Conservation (phyloP, 176 grass and related monocot genomes). For the Chrysopogon serrulatus region DNA sequence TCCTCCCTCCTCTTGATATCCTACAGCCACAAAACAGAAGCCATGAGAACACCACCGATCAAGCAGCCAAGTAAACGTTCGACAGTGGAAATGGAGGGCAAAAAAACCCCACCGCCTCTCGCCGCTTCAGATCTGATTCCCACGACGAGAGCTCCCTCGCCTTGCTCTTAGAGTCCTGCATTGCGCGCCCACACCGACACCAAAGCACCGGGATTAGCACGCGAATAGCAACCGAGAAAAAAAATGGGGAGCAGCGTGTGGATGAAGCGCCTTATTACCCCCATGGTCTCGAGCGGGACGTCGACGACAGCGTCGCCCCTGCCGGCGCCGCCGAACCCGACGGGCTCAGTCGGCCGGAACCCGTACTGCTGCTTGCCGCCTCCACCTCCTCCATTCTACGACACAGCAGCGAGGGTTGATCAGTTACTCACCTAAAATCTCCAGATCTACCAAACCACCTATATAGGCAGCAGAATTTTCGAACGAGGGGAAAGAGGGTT, state of each 20-base stretch:
- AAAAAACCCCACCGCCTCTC: constrained; percentile 61
- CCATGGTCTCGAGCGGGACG: constrained; percentile 64
- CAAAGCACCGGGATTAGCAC: constrained; percentile 10
- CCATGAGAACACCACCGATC: constrained; percentile 12
- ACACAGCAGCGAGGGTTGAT: background rate
- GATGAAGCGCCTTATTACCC: constrained; percentile 35
- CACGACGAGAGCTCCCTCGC: constrained; percentile 71
- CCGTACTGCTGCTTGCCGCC: constrained; percentile 48
- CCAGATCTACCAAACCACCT: constrained; percentile 17
- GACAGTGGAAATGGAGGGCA: background rate
- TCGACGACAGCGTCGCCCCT: constrained; percentile 71
- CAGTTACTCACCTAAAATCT: background rate
- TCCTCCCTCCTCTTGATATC: constrained; percentile 88
- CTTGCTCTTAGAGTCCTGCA: constrained; percentile 65
- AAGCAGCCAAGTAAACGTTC: background rate
- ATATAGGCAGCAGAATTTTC: background rate
- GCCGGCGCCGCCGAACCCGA: constrained; percentile 38
- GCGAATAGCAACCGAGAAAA: background rate
- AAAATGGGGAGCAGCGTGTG: background rate
- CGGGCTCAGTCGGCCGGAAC: constrained; percentile 56
- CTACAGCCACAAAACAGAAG: constrained; percentile 30
- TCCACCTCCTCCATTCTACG: constrained; percentile 55
- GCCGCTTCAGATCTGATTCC: constrained; percentile 73
- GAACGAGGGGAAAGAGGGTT: background rate
- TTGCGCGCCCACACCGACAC: background rate